Percentiles rank a stretch among this genome's conserved stretches.
phyloP scores from a whole-genome alignment of 345 rosid species.

The Syzygium oleosum region DNA sequence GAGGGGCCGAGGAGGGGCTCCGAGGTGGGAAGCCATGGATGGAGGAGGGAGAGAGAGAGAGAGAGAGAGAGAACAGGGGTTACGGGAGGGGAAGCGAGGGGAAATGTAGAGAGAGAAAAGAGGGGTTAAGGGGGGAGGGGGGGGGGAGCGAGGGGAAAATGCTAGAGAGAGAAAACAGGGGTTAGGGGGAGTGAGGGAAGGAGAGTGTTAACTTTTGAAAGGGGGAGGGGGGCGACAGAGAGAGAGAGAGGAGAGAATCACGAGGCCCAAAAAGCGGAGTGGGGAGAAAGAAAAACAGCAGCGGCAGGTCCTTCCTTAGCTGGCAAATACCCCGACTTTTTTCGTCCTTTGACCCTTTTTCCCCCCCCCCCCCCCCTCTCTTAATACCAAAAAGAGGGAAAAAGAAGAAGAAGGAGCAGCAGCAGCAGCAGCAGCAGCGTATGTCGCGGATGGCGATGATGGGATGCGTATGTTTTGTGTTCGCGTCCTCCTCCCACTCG shows the following conservation, averaged over 20 bases:
- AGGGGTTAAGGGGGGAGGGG: not conserved
- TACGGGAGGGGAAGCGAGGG: no score
- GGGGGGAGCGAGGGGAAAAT: not conserved
- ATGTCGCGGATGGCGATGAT: not conserved
- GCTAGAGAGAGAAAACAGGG: not conserved
- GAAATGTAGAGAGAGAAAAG: not conserved
- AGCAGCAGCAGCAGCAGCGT: not conserved
- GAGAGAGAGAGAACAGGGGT: not conserved
- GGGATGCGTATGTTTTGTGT: not conserved
- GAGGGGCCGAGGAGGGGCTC: not conserved
- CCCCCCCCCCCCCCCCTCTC: accelerated
- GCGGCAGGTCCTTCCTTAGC: not conserved
- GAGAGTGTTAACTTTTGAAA: not conserved
- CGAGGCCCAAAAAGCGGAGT: not conserved
- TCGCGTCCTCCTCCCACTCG: not conserved
- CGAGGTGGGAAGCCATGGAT: not conserved
- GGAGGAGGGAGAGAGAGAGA: not conserved
- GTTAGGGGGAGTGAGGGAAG: not conserved
- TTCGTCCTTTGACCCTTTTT: not conserved
- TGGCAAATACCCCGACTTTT: not conserved
- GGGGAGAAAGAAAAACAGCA: not conserved
- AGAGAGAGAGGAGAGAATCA: not conserved
- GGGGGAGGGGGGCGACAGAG: not conserved
- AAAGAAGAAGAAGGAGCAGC: not conserved
- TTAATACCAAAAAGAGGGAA: not conserved